Base-by-base conservation (phyloP, 495 filamentous ascomycete species). In the Daldinia bambusicola region DNA sequence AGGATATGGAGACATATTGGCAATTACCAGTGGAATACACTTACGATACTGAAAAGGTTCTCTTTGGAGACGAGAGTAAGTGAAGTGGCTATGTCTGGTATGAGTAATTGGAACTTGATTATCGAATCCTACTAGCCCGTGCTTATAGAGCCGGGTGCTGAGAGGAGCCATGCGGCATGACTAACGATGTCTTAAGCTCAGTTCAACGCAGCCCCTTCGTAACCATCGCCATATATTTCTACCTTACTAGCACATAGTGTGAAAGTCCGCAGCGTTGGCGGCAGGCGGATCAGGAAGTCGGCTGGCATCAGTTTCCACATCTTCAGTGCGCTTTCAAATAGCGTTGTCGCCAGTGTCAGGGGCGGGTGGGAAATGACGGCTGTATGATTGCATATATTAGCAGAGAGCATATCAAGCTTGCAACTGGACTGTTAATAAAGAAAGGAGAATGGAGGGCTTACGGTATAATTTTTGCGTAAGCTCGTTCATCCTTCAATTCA, bases 401-500 rank as follows among this genome's bases (percentile, higher is more conserved):
- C 41, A 55, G 7, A 34, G 14, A 34, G 4, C 6, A 12, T 40
- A 45, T 37, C 2, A 32, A 43, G 32, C 12, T 1, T 31, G 50
- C 2, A 37, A 4, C 9, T 9, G 6, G 10, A 26, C 26, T 26
- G 26, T 26, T 30, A 3, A 31, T 5, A 52, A 31, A 1, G 48
- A 14, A 18, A 31, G 48, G 48, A 10, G 10, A 8, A 40, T 18
- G 26, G 32, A 20, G 10, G 45, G 48, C 92, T 86, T 76, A 96
- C 94, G 95, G 92, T 18, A 95, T 78, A 40, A 80, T 3, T 26
- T 26, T 75, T 43, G 86, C 69, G 26, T 98, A 98, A 13, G 90
- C 91, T 41, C 76, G 71, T 70, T 89, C 86, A 78, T 98, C 94
- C 79, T 95, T 93, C 37, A 75, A 74, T 77, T 90, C 86, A 77